Percentiles rank a stretch among this genome's conserved stretches.
Evolutionary conservation across 1,284 basidiomycete species (phyloP).

Genomic region (Singerocomus inundabilis): DNA sequence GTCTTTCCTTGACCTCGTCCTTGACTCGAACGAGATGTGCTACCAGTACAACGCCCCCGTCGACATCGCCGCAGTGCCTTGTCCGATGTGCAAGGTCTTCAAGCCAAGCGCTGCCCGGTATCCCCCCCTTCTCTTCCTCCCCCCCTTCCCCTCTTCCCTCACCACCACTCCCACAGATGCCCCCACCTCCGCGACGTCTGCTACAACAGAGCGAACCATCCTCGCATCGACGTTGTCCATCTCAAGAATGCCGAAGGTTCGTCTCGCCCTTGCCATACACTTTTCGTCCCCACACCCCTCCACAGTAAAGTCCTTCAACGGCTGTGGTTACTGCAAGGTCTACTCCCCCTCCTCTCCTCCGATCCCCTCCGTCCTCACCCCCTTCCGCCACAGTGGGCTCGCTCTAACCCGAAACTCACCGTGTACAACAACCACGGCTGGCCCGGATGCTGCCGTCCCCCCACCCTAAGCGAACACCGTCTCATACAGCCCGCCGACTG

Average conservation of each 20-base stretch:
- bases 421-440: slow-evolving; percentile 70
- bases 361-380: slow-evolving; percentile 28
- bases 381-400: slow-evolving; percentile 58
- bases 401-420: slow-evolving; percentile 51
- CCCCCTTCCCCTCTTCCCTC: slow-evolving; percentile 9
- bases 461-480: slow-evolving; percentile 53
- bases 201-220: slow-evolving; percentile 67
- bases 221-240: slow-evolving; percentile 69
- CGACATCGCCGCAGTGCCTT: slow-evolving; percentile 62
- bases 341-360: slow-evolving; percentile 25
- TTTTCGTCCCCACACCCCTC: slow-evolving; percentile 9
- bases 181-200: slow-evolving; percentile 73
- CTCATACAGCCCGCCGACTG: slow-evolving; percentile 73
- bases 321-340: slow-evolving; percentile 85
- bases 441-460: slow-evolving; percentile 81
- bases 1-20: slow-evolving; percentile 26
- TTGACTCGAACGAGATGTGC: slow-evolving; percentile 55
- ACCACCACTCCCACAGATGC: slow-evolving; percentile 46
- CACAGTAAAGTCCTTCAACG: slow-evolving; percentile 75
- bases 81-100: slow-evolving; percentile 83
- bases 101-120: slow-evolving; percentile 58
- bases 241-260: slow-evolving; percentile 81
- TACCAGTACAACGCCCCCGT: slow-evolving; percentile 59
- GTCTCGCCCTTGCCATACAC: slow-evolving; percentile 25
- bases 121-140: slow-evolving; percentile 14